Evolutionary conservation across 2,329 filamentous ascomycete species (phyloP), one percentile per base, ranked within the genome.

Genomic region (Talaromyces sp.): DNA sequence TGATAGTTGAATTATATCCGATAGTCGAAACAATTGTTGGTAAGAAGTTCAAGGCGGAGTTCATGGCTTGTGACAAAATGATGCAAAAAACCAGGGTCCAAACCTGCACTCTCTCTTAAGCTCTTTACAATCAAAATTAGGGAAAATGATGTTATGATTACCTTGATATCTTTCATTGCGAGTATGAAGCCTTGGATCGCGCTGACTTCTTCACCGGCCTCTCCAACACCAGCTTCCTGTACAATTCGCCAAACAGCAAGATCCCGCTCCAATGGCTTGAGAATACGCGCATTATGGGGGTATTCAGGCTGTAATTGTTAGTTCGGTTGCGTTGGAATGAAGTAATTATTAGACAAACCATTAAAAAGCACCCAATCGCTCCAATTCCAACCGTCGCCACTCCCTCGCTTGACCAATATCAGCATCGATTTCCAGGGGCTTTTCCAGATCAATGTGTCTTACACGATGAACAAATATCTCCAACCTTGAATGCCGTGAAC

Each of bases 1-100:
- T 66, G 17, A 52, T 56, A n/a, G 64, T 65, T 16, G 51, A 44
- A 19, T 61, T 45, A 33, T 55, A 55, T 47, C 49, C 27, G 13
- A 50, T 42, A 13, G 53, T 55, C 1, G 40, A 45, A 8, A 55
- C 53, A 16, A 64, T 64, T 1, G 60, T 52, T 1, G 70, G 70
- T 41, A 67, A 72, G 56, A 74, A 72, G 36, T 71, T 67, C 5
- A 35, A 16, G 33, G 33, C 33, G 4, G 33, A 35, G 33, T 35
- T 35, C 33, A 35, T n/a, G 33, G 33, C 33, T 35, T 35, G 33
- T 14, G 33, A 35, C n/a, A 35, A 6, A 5, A 35, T 35, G 6
- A 35, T 16, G n/a, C 33, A 35, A 14, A 35, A 35, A 7, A 35
- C 33, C 33, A 35, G 33, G 13, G n/a, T 16, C 33, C 33, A 35